These are phyloP conservation scores for Parasitella parasitica DNA, from an alignment of 371 early-diverging fungal genomes.

Conservation along the genomic window DNA sequence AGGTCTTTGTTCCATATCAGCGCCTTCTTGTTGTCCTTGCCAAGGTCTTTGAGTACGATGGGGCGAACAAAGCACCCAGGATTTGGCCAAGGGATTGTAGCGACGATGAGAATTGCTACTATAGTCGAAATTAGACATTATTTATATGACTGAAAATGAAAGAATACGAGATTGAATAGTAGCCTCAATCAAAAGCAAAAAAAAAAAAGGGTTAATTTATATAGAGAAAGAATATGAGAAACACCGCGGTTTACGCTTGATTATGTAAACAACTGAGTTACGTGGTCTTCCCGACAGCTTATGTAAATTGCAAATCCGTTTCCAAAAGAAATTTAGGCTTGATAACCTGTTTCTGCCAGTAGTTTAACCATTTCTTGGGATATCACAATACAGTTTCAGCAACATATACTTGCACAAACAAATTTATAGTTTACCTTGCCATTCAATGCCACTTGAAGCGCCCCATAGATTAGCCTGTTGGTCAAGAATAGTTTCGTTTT, in stretches of 20 bases:
- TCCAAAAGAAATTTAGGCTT: neutral
- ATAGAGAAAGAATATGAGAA: slow-evolving; percentile 3
- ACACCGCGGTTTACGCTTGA: slow-evolving; percentile 12
- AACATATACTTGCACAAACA: no score
- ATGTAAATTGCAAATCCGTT: slow-evolving; percentile 1
- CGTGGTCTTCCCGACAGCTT: neutral
- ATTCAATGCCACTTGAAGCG: slow-evolving; percentile 36
- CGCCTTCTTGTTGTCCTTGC: slow-evolving; percentile 76
- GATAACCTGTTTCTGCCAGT: slow-evolving; percentile 19
- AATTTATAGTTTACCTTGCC: slow-evolving; percentile 44
- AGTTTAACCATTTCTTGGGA: slow-evolving; percentile 23
- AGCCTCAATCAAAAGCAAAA: neutral
- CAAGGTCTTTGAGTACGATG: slow-evolving; percentile 94
- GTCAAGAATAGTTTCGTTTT: neutral
- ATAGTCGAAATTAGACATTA: slow-evolving; percentile 34
- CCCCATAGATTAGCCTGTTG: slow-evolving; percentile 21
- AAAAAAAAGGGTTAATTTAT: neutral
- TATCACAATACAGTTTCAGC: neutral
- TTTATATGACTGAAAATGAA: neutral
- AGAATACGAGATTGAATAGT: neutral
- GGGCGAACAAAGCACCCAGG: slow-evolving; percentile 94
- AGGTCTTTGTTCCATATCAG: slow-evolving; percentile 48
- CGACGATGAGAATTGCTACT: slow-evolving; percentile 78
- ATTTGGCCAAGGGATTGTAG: slow-evolving; percentile 83
- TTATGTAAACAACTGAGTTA: slow-evolving; percentile 24